Evolutionary conservation across 345 rosid species (phyloP), one percentile per base, ranked within the genome.

Genomic region (Limnanthes douglasii): DNA sequence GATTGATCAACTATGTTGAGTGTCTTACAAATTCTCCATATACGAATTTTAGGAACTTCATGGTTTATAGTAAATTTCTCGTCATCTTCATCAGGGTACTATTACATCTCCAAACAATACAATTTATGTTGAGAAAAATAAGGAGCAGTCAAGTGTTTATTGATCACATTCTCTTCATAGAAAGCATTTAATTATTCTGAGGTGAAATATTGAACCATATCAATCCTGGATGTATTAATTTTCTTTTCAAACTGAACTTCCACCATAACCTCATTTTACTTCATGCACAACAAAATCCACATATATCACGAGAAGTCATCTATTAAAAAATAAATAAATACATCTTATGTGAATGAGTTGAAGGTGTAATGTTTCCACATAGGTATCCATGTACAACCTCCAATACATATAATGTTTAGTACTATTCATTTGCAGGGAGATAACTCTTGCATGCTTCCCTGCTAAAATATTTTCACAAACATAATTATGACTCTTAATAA

Each of bases 1-100:
- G 6, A 0, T 44, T 43, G 0, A 43, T 3, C 0, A 31, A 10
- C 0, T 43, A 43, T 0, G 48, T 18, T 0, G 38, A 1, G 4
- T 43, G 38, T 14, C 37, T n/a, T n/a, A n/a, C n/a, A 0, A 21
- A 11, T 10, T 43, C 48, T 11, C 46, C 46, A 29, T 30, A 41
- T 0, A 41, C 1, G 1, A 3, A 41, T 7, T 41, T 41, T 0
- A 25, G 34, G 9, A 39, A 4, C 0, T 5, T 2, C 32, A 39
- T 39, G 1, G 15, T 13, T 7, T 25, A 23, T 1, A 18, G 9
- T 4, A 18, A 3, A 4, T 16, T 29, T 10, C 23, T 18, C 0
- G 17, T 12, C 46, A 41, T 41, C 35, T 41, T 35, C 6, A 27
- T 0, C 0, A 41, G 0, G 0, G 46, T 41, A 0, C 23, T 11